These are phyloP conservation scores for Dichotomocladium elegans DNA, from an alignment of 371 early-diverging fungal species.

Conservation along the genomic window DNA sequence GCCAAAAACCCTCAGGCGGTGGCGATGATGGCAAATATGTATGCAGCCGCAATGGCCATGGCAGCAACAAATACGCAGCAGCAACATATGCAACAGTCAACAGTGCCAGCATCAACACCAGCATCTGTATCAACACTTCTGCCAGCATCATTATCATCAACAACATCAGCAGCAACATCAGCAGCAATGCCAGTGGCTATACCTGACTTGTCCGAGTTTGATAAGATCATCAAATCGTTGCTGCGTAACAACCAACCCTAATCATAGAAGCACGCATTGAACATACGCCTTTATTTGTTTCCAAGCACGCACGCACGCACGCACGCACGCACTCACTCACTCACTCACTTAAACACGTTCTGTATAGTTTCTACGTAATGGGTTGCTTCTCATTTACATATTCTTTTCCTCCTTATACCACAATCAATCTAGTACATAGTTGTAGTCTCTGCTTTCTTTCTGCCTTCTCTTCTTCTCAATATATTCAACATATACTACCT, in stretches of 20 bases:
- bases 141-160: conserved; percentile 8
- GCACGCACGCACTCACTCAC: neutral
- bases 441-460: too few relatives aligned
- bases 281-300: too few relatives aligned
- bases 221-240: conserved; percentile 14
- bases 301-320: neutral
- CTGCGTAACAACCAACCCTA: conserved; percentile 2
- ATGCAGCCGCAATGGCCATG: conserved; percentile 20
- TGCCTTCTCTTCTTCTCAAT: too few relatives aligned
- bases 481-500: too few relatives aligned
- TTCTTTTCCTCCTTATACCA: too few relatives aligned
- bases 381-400: neutral
- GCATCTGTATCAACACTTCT: conserved; percentile 3
- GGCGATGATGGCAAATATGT: conserved; percentile 24
- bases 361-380: neutral
- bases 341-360: neutral
- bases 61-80: conserved; percentile 7
- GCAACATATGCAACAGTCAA: neutral
- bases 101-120: conserved; percentile 2
- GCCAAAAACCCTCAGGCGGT: conserved; percentile 15
- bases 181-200: conserved; percentile 7
- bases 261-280: too few relatives aligned
- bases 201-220: conserved; percentile 17
- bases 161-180: conserved; percentile 8
- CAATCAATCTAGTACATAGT: too few relatives aligned